These are phyloP conservation scores for Drechslerella coelobrocha DNA, from an alignment of 2,329 filamentous ascomycete species.

Conservation along the genomic window DNA sequence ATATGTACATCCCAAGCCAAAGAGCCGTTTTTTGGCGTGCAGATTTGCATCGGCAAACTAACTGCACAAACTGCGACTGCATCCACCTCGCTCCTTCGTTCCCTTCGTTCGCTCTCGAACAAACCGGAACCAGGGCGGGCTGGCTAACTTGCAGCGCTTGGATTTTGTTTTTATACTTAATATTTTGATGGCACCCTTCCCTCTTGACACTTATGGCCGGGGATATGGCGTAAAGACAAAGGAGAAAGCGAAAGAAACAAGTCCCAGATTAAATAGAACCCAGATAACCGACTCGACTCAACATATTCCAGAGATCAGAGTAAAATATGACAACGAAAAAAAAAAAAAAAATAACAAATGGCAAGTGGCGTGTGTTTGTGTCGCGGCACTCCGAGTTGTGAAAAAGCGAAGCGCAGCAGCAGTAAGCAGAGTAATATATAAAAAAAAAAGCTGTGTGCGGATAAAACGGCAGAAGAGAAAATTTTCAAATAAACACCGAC, in stretches of 20 bases:
- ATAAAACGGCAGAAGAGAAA: constrained; percentile 14
- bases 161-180: constrained; percentile 4
- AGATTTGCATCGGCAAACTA: background rate
- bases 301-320: constrained; percentile 12
- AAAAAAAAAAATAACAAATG: constrained; percentile 13
- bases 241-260: background rate
- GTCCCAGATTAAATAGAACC: constrained; percentile 11
- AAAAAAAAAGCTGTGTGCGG: constrained; percentile 7
- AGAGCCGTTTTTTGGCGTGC: background rate
- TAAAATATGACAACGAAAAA: background rate
- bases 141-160: background rate
- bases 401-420: constrained; percentile 11
- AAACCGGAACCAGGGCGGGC: background rate
- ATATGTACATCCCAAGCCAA: background rate
- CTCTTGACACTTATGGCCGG: background rate
- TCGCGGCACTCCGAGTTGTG: constrained; percentile 14
- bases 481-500: constrained; percentile 40
- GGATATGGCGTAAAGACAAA: background rate
- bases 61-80: constrained; percentile 4
- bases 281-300: constrained; percentile 6
- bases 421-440: constrained; percentile 14
- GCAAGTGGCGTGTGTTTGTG: constrained; percentile 17
- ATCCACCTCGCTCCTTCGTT: background rate
- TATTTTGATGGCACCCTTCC: background rate
- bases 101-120: constrained; percentile 1